A percentile compares a stretch with the other conserved stretches of the same genome.
Evolutionary conservation across 2,329 filamentous ascomycete species (phyloP).

Genomic region (Monosporascus sp.): DNA sequence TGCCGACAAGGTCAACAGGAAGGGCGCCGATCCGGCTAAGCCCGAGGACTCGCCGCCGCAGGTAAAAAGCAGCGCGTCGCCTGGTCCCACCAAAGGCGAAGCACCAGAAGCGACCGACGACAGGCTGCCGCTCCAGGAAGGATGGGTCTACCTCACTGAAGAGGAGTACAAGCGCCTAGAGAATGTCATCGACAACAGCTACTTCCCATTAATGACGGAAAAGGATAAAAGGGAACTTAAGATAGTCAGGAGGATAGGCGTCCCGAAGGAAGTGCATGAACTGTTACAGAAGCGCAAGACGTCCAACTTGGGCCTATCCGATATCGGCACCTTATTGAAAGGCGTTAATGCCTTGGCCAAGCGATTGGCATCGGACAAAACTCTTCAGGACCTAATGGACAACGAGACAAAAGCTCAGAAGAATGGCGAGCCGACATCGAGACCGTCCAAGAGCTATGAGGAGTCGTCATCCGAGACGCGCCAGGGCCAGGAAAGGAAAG

Average conservation of each 20-base stretch:
- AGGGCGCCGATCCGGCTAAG: constrained; percentile 4
- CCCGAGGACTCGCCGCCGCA: constrained; percentile 13
- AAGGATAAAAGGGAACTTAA: not conserved
- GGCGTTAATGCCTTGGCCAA: constrained; percentile 11
- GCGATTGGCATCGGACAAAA: constrained; percentile 8
- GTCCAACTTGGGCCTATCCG: constrained; percentile 3
- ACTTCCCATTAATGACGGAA: not conserved
- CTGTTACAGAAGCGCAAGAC: constrained; percentile 9
- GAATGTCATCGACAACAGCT: not conserved
- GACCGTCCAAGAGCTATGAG: constrained; percentile 8
- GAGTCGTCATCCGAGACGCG: constrained; percentile 11
- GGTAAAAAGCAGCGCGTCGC: constrained; percentile 22
- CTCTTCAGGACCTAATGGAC: not conserved
- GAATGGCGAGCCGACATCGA: not conserved
- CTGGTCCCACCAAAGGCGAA: constrained; percentile 21
- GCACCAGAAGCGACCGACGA: constrained; percentile 10
- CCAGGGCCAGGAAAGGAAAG: constrained; percentile 15
- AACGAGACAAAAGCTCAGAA: not conserved
- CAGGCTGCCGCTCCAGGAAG: constrained; percentile 18
- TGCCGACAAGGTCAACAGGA: constrained; percentile 3
- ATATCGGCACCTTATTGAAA: constrained; percentile 12
- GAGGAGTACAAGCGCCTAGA: constrained; percentile 10
- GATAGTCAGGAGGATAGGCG: constrained; percentile 11
- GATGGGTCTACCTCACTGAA: constrained; percentile 24
- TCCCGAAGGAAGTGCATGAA: constrained; percentile 12